These are phyloP conservation scores for Sporothrix phasma DNA, from an alignment of 2,329 filamentous ascomycete species.

Conservation along the genomic window DNA sequence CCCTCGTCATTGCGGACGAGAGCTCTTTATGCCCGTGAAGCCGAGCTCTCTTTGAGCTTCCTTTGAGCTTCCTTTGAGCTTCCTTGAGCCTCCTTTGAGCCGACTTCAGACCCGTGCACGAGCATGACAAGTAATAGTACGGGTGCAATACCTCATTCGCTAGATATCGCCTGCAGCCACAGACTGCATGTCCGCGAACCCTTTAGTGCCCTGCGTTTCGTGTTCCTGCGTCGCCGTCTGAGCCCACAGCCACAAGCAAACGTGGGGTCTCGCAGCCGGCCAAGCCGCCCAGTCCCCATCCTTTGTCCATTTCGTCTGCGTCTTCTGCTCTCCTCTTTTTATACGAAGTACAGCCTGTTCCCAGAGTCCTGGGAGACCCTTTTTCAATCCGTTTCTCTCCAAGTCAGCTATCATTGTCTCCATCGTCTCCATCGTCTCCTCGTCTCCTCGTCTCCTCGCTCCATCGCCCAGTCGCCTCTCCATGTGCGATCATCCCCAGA, in stretches of 20 bases:
- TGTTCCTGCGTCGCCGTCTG: background rate
- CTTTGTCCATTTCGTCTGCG: background rate
- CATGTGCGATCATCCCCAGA: too few species aligned
- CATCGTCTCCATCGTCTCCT: background rate
- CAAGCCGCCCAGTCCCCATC: background rate
- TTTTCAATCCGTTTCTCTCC: too few species aligned
- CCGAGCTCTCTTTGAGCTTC: background rate
- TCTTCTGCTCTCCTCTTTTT: background rate
- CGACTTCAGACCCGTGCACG: background rate
- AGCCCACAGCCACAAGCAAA: background rate
- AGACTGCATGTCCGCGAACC: background rate
- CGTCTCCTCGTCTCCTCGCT: too few species aligned
- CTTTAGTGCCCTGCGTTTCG: background rate
- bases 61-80: background rate
- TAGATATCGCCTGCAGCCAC: background rate
- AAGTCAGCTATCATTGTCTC: background rate
- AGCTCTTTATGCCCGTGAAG: background rate
- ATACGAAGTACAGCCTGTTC: too few species aligned
- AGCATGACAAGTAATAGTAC: background rate
- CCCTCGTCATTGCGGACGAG: background rate
- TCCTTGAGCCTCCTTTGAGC: background rate
- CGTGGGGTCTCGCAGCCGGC: background rate
- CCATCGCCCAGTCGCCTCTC: too few species aligned
- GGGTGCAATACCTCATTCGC: background rate
- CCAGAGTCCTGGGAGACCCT: too few species aligned